Percentiles rank a stretch among this genome's conserved stretches.
These are phyloP conservation scores for Plectranthus barbatus DNA, from an alignment of 257 asterid genomes.

Conservation along the genomic window DNA sequence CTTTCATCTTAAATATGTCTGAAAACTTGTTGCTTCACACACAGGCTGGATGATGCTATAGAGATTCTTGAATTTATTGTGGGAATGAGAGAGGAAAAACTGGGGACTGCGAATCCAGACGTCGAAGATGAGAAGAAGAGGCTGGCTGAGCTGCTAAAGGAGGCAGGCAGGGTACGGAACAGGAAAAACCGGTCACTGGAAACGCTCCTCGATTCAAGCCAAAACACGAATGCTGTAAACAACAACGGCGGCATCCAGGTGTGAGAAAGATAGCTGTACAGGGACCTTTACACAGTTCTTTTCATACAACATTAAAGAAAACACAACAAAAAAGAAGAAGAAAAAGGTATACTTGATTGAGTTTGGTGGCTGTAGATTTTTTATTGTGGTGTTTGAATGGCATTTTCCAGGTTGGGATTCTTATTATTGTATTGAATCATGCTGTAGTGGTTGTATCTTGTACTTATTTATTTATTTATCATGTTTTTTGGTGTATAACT, in stretches of 20 bases:
- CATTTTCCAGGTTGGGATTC: slow-evolving; percentile 25
- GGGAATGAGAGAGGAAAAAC: slow-evolving; percentile 91
- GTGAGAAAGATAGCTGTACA: slow-evolving; percentile 47
- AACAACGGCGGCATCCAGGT: slow-evolving; percentile 45
- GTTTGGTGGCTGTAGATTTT: slow-evolving; percentile 33
- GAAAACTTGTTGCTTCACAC: background rate
- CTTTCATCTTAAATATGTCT: slow-evolving; percentile 1
- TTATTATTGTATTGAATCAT: slow-evolving; percentile 16
- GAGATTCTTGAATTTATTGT: slow-evolving; percentile 71
- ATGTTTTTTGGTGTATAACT: slow-evolving; percentile 17
- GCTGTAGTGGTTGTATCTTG: slow-evolving; percentile 11
- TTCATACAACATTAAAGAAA: slow-evolving; percentile 25
- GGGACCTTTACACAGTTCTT: slow-evolving; percentile 22
- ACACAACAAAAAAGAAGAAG: slow-evolving; percentile 11
- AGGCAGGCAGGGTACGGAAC: slow-evolving; percentile 66
- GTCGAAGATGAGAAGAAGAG: slow-evolving; percentile 89
- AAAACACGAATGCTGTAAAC: slow-evolving; percentile 25
- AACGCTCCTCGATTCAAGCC: slow-evolving; percentile 62
- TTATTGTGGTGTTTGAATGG: slow-evolving; percentile 27
- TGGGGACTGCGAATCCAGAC: slow-evolving; percentile 95
- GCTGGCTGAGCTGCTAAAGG: slow-evolving; percentile 73
- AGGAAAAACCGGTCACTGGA: slow-evolving; percentile 74
- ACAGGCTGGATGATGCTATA: slow-evolving; percentile 85
- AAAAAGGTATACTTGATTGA: slow-evolving; percentile 35
- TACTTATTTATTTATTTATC: slow-evolving; percentile 22